Percentiles rank a stretch among this genome's conserved stretches.
phyloP scores from a whole-genome alignment of 768 basidiomycete species.

The Rhizopogon vesiculosus region DNA sequence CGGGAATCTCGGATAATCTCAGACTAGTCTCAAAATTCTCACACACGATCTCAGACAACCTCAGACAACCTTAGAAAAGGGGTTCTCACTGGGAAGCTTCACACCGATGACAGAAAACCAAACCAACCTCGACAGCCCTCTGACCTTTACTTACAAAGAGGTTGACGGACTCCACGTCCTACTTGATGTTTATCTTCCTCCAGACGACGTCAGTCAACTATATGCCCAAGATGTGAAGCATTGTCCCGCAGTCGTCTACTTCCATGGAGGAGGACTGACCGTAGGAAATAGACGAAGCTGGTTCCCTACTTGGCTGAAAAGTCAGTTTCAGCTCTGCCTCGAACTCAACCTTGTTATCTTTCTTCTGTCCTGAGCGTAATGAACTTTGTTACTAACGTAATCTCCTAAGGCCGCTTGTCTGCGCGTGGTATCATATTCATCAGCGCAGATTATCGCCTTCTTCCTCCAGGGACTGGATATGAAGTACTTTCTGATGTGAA shows the following conservation, averaged over 20 bases:
- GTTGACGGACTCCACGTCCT: slow-evolving; percentile 18
- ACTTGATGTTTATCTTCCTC: slow-evolving; percentile 31
- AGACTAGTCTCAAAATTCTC: no score
- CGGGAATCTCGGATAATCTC: no score
- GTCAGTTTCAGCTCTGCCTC: slow-evolving; percentile 29
- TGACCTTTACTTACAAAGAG: slow-evolving; percentile 34
- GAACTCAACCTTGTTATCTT: background rate
- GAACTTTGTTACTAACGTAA: background rate
- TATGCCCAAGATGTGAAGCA: background rate
- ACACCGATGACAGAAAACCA: background rate
- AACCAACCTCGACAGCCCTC: slow-evolving; percentile 5
- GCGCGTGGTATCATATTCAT: slow-evolving; percentile 52
- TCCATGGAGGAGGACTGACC: slow-evolving; percentile 54
- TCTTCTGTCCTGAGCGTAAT: background rate
- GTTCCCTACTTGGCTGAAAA: slow-evolving; percentile 62
- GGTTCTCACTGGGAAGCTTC: no score
- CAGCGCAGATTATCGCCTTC: slow-evolving; percentile 58
- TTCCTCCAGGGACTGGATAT: slow-evolving; percentile 47
- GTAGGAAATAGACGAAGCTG: slow-evolving; percentile 56
- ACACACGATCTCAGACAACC: no score
- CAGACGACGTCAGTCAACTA: background rate
- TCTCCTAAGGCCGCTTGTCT: slow-evolving; percentile 37
- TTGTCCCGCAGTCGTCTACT: slow-evolving; percentile 31
- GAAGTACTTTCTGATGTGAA: slow-evolving; percentile 55
- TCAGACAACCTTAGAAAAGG: no score